These are phyloP conservation scores for Vitis cinerea DNA, from an alignment of 164 flowering plant species.

Conservation along the genomic window DNA sequence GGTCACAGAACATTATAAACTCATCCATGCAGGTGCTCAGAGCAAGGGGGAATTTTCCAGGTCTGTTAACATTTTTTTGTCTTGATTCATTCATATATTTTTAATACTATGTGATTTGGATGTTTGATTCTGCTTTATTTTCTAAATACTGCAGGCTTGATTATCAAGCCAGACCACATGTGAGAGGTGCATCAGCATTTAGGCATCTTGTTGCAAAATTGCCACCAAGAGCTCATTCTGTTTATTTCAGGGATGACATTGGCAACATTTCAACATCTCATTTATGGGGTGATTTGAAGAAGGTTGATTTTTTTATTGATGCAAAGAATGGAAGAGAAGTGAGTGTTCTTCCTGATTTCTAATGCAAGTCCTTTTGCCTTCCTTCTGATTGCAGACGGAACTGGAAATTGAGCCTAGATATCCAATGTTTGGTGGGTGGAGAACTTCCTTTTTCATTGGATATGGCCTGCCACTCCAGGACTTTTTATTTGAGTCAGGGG, in stretches of 20 bases:
- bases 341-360: too few relatives aligned
- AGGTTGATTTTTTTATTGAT: constrained; percentile 41
- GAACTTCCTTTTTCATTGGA: constrained; percentile 88
- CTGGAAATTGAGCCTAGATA: constrained; percentile 86
- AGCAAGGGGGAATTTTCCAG: constrained; percentile 90
- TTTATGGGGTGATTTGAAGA: constrained; percentile 65
- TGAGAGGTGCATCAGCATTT: constrained; percentile 81
- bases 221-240: constrained; percentile 93
- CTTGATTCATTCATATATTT: background rate
- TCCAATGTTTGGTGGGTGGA: constrained; percentile 99
- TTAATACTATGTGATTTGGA: background rate
- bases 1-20: constrained; percentile 78
- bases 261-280: constrained; percentile 95
- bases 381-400: constrained; percentile 63
- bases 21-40: constrained; percentile 82
- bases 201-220: constrained; percentile 68
- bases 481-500: constrained; percentile 71
- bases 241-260: constrained; percentile 91
- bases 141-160: constrained; percentile 64
- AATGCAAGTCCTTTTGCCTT: background rate
- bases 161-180: constrained; percentile 64
- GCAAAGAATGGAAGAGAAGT: background rate
- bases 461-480: constrained; percentile 90
- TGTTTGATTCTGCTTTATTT: constrained; percentile 1
- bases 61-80: constrained; percentile 29